phyloP scores from a whole-genome alignment of 371 early-diverging fungal genomes.

The Mortierella sp. region DNA sequence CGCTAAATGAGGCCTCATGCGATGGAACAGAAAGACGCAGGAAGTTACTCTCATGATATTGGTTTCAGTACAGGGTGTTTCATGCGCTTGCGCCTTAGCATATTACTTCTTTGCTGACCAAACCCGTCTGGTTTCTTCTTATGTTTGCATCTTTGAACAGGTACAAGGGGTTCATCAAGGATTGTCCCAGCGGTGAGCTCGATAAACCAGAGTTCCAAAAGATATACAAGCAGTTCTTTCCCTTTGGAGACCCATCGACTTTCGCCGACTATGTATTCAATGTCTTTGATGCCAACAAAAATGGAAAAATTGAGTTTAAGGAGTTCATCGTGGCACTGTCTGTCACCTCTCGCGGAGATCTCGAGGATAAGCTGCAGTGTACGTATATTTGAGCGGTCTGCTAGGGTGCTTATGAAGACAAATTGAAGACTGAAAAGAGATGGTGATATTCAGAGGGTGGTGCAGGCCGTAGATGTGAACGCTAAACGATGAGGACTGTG shows the following conservation, averaged over 20 bases:
- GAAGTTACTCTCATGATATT: too few relatives aligned
- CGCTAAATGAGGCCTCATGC: too few relatives aligned
- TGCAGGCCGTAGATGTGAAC: too few relatives aligned
- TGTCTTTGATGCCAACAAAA: conserved; percentile 90
- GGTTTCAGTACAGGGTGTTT: too few relatives aligned
- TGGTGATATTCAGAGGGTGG: background rate
- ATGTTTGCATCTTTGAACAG: too few relatives aligned
- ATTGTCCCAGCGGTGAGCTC: conserved; percentile 90
- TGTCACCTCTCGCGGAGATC: conserved; percentile 84
- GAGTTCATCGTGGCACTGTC: conserved; percentile 93
- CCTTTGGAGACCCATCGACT: conserved; percentile 92
- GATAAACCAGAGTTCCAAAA: conserved; percentile 89
- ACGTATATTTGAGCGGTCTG: too few relatives aligned
- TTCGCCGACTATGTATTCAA: conserved; percentile 94
- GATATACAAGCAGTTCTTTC: conserved; percentile 97
- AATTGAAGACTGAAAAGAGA: too few relatives aligned
- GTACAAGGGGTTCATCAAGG: conserved; percentile 95
- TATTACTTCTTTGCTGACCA: background rate
- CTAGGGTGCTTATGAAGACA: too few relatives aligned
- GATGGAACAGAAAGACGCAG: too few relatives aligned
- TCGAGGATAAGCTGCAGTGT: conserved; percentile 93
- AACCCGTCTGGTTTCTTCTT: background rate
- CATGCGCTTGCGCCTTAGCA: too few relatives aligned
- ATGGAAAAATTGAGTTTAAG: conserved; percentile 91
- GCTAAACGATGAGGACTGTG: too few relatives aligned